These are phyloP conservation scores for Flaveria robusta DNA, from an alignment of 129 eudicot genomes.

Conservation along the genomic window DNA sequence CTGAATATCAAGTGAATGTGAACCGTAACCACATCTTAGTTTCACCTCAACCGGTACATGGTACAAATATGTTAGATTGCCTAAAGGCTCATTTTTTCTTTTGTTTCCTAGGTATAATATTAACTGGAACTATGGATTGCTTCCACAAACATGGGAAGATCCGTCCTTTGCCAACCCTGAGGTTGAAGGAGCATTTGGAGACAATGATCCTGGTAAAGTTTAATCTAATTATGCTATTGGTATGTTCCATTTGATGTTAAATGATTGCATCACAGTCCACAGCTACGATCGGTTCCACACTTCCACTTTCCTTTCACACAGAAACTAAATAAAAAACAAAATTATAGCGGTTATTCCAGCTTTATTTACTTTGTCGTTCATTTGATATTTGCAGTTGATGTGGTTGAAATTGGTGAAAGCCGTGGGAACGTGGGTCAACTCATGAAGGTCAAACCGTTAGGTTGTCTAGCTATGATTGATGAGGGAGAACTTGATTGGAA, in stretches of 20 bases:
- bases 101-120: slow-evolving; percentile 70
- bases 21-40: background rate
- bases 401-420: slow-evolving; percentile 90
- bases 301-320: background rate
- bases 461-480: slow-evolving; percentile 94
- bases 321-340: background rate
- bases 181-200: slow-evolving; percentile 97
- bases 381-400: slow-evolving; percentile 67
- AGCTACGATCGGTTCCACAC: too few species aligned
- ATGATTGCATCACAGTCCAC: background rate
- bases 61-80: background rate
- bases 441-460: slow-evolving; percentile 90
- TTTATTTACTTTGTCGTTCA: slow-evolving; percentile 6
- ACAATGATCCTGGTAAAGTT: slow-evolving; percentile 87
- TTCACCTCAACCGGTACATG: background rate
- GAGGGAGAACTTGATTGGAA: slow-evolving; percentile 99
- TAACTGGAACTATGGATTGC: slow-evolving; percentile 96
- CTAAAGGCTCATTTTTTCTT: background rate
- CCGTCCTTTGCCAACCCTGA: slow-evolving; percentile 83
- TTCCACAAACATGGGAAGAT: slow-evolving; percentile 99
- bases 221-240: background rate
- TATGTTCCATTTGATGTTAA: background rate
- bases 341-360: background rate
- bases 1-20: background rate
- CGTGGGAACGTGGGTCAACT: slow-evolving; percentile 75